phyloP scores from a whole-genome alignment of 2,329 filamentous ascomycete genomes.

The Knufia petricola region DNA sequence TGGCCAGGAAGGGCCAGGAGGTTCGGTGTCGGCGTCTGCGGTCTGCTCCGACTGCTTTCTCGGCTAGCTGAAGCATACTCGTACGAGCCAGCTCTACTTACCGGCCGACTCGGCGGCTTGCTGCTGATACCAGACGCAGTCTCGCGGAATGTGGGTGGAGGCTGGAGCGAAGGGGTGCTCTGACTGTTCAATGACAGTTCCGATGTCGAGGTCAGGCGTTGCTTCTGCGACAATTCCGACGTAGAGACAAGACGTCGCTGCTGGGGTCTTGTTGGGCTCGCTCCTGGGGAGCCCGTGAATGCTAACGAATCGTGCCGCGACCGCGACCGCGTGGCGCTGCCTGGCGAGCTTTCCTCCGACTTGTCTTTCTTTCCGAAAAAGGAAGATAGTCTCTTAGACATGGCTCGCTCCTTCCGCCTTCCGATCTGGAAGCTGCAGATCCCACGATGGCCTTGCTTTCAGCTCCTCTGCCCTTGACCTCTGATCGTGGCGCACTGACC shows the following conservation, averaged over 20 bases:
- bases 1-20: constrained; percentile 12
- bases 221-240: constrained; percentile 17
- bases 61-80: constrained; percentile 12
- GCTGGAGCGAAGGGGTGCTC: constrained; percentile 25
- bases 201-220: constrained; percentile 13
- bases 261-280: constrained; percentile 11
- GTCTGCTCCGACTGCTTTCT: constrained; percentile 19
- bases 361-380: constrained; percentile 20
- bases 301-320: background rate
- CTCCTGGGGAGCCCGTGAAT: constrained; percentile 10
- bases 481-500: background rate
- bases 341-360: background rate
- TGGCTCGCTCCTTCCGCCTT: background rate
- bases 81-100: constrained; percentile 22
- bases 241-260: constrained; percentile 14
- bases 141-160: constrained; percentile 32
- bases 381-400: constrained; percentile 18
- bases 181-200: constrained; percentile 12
- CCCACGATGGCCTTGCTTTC: background rate
- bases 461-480: background rate
- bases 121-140: constrained; percentile 10
- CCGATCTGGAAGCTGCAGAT: background rate
- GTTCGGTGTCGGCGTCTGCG: constrained; percentile 21
- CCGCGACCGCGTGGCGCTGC: background rate
- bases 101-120: constrained; percentile 20